Conservation (phyloP, 78 protist species). For the Tieghemostelium lacteum region DNA sequence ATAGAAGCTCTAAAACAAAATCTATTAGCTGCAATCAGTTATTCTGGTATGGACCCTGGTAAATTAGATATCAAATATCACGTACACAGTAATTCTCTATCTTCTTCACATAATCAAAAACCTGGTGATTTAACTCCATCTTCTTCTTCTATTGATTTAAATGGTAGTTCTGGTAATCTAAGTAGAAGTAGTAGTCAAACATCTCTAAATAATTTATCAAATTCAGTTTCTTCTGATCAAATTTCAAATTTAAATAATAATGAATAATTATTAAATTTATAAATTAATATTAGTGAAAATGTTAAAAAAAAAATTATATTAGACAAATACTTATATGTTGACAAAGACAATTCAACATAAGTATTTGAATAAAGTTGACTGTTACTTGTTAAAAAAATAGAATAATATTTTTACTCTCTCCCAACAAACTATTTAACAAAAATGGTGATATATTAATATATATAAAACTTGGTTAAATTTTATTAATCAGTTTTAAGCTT, state of each 20-base stretch:
- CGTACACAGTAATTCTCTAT: background rate
- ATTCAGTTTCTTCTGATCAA: background rate
- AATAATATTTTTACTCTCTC: no score
- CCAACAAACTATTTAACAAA: no score
- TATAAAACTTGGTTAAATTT: background rate
- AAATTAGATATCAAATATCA: constrained; percentile 43
- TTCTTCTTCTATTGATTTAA: background rate
- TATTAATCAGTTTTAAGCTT: background rate
- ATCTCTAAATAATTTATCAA: background rate
- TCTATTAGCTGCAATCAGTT: constrained; percentile 1
- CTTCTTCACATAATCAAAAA: background rate
- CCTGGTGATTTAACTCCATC: constrained; percentile 6
- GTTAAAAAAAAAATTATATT: no score
- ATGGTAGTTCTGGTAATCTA: background rate
- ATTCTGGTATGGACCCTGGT: background rate
- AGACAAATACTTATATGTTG: no score
- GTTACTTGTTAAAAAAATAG: background rate
- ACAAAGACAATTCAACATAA: no score
- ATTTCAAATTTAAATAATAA: background rate
- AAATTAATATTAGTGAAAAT: no score
- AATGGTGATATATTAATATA: background rate
- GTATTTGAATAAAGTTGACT: no score
- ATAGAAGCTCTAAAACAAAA: constrained; percentile 39
- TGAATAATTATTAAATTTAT: background rate
- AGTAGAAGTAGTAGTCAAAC: constrained; percentile 6